A percentile compares a stretch with the other conserved stretches of the same genome.
phyloP scores from a whole-genome alignment of 2,329 filamentous ascomycete genomes.

The Reticulascus tulasneorum region DNA sequence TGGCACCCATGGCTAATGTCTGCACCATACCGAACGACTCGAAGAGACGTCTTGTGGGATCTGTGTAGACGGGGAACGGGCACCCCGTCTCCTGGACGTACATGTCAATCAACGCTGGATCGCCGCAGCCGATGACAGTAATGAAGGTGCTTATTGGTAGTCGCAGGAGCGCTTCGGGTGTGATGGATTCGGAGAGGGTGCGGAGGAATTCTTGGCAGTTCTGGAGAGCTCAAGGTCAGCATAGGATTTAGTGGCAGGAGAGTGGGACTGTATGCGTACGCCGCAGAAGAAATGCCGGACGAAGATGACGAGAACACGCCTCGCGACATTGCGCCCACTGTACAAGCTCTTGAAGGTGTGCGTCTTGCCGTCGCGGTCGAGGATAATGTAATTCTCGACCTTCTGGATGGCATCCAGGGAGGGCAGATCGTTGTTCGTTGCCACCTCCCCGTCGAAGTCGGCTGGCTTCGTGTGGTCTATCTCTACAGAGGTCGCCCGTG shows the following conservation, averaged over 20 bases:
- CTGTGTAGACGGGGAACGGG: slow-evolving; percentile 72
- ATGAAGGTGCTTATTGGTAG: slow-evolving; percentile 59
- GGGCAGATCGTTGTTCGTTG: slow-evolving; percentile 53
- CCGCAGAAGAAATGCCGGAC: slow-evolving; percentile 79
- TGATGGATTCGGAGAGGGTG: slow-evolving; percentile 55
- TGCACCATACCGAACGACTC: slow-evolving; percentile 63
- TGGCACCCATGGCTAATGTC: slow-evolving; percentile 54
- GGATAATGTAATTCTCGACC: slow-evolving; percentile 53
- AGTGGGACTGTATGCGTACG: slow-evolving; percentile 48
- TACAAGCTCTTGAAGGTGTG: slow-evolving; percentile 62
- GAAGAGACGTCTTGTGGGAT: slow-evolving; percentile 65
- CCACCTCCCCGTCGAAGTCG: slow-evolving; percentile 54
- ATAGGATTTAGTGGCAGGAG: neutral
- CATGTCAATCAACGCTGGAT: slow-evolving; percentile 62
- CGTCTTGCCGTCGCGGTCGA: slow-evolving; percentile 57
- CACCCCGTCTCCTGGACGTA: slow-evolving; percentile 62
- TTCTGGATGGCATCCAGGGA: slow-evolving; percentile 42
- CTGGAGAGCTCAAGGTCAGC: slow-evolving; percentile 34
- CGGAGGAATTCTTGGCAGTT: slow-evolving; percentile 74
- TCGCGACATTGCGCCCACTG: slow-evolving; percentile 47
- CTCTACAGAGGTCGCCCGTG: slow-evolving; percentile 21
- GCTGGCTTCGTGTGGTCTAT: slow-evolving; percentile 36
- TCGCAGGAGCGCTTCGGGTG: slow-evolving; percentile 42
- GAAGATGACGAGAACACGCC: slow-evolving; percentile 66
- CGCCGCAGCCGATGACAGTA: slow-evolving; percentile 68